These are phyloP conservation scores for Kwoniella shivajii DNA, from an alignment of 1,284 basidiomycete genomes.

Conservation along the genomic window DNA sequence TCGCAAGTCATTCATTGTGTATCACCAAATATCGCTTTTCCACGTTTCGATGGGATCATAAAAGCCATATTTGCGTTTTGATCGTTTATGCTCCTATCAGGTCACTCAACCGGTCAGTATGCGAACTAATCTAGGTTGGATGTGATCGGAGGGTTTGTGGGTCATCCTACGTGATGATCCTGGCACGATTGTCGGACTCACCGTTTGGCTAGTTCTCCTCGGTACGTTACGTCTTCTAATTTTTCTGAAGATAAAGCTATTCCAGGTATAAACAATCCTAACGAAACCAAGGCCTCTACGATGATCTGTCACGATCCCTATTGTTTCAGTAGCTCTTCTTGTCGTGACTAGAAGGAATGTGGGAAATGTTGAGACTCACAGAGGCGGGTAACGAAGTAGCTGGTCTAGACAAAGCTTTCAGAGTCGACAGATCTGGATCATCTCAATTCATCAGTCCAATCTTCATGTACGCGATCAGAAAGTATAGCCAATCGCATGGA, in stretches of 20 bases:
- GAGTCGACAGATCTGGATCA: conserved; percentile 46
- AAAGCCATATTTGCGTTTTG: conserved; percentile 43
- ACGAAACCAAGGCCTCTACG: conserved; percentile 46
- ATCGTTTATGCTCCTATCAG: conserved; percentile 39
- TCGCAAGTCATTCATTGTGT: background rate
- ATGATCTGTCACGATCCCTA: conserved; percentile 39
- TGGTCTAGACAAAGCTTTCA: conserved; percentile 48
- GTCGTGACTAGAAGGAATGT: background rate
- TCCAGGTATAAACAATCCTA: conserved; percentile 47
- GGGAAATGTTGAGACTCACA: conserved; percentile 26
- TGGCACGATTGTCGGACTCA: conserved; percentile 20
- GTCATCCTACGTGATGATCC: background rate
- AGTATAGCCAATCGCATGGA: background rate
- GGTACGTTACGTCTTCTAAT: conserved; percentile 51
- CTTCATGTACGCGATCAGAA: background rate
- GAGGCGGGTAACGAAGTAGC: conserved; percentile 39
- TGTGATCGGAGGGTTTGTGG: background rate
- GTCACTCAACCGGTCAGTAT: background rate
- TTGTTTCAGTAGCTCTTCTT: background rate
- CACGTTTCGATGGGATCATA: conserved; percentile 36
- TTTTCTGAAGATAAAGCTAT: conserved; percentile 35
- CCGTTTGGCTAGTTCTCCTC: conserved; percentile 50
- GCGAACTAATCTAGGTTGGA: background rate
- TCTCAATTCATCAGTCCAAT: background rate
- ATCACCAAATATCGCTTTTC: conserved; percentile 45